Evolutionary conservation across 23 red algal genomes (phyloP).

Genomic region (Cyanidioschyzon merolae): DNA sequence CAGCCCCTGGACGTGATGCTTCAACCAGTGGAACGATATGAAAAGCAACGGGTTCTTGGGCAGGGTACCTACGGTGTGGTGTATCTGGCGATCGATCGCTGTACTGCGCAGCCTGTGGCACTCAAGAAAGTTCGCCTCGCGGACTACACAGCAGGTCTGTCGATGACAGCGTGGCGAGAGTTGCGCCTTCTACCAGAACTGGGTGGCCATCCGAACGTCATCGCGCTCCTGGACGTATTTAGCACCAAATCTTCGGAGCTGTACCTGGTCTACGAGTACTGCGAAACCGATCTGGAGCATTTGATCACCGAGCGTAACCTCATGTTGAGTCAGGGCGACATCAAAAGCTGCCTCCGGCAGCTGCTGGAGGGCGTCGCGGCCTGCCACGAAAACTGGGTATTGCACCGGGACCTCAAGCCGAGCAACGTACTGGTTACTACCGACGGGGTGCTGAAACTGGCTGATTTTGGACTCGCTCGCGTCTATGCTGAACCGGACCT

Average conservation of each 20-base stretch:
- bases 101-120: slow-evolving; percentile 23
- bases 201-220: slow-evolving; percentile 72
- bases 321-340: slow-evolving; percentile 52
- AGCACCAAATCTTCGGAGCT: slow-evolving; percentile 44
- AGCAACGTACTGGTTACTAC: slow-evolving; percentile 80
- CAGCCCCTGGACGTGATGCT: too few species aligned
- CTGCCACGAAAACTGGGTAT: slow-evolving; percentile 61
- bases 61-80: slow-evolving; percentile 49
- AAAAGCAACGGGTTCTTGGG: slow-evolving; percentile 28
- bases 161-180: slow-evolving; percentile 70
- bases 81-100: slow-evolving; percentile 14
- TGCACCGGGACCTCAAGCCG: slow-evolving; percentile 96
- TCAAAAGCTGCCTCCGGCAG: slow-evolving; percentile 67
- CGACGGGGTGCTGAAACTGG: slow-evolving; percentile 83
- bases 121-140: slow-evolving; percentile 30
- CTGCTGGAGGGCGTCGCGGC: slow-evolving; percentile 57
- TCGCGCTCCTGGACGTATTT: slow-evolving; percentile 70
- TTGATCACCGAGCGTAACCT: slow-evolving; percentile 67
- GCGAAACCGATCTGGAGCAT: slow-evolving; percentile 77
- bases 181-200: slow-evolving; percentile 93
- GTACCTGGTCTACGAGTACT: slow-evolving; percentile 96
- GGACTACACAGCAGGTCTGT: slow-evolving; percentile 72
- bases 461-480: slow-evolving; percentile 83
- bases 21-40: slow-evolving; percentile 5
- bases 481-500: slow-evolving; percentile 55